Percentiles rank a stretch among this genome's conserved stretches.
These are phyloP conservation scores for Mortierella sp. DNA, from an alignment of 371 early-diverging fungal genomes.

Conservation along the genomic window DNA sequence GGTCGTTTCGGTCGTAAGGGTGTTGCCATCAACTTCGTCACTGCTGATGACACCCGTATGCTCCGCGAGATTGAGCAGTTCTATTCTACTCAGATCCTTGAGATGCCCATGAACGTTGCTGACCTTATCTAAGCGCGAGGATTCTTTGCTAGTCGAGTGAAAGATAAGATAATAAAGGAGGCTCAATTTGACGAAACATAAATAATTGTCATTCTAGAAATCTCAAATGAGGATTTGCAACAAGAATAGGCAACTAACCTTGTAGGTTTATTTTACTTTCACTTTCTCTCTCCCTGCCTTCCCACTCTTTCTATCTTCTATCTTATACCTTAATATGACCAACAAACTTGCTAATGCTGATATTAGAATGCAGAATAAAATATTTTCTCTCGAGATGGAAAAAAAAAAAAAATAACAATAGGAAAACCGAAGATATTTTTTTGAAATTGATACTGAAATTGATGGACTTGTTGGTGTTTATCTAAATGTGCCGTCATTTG, in stretches of 20 bases:
- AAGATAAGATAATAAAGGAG: conserved; percentile 10
- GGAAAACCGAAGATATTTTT: no score
- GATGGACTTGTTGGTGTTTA: not conserved
- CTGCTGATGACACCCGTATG: conserved; percentile 97
- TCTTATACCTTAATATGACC: no score
- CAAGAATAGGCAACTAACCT: no score
- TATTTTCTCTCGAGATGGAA: conserved; percentile 50
- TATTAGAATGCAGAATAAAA: conserved; percentile 39
- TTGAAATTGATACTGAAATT: not conserved
- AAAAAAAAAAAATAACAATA: not conserved
- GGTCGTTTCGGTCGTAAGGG: conserved; percentile 97
- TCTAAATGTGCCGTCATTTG: conserved; percentile 25
- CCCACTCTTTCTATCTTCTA: no score
- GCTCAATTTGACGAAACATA: not conserved
- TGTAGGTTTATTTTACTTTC: no score
- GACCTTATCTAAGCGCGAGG: conserved; percentile 73
- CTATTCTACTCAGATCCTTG: conserved; percentile 97
- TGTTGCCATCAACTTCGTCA: conserved; percentile 95
- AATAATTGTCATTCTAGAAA: no score
- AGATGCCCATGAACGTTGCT: conserved; percentile 94
- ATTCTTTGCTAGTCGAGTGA: conserved; percentile 13
- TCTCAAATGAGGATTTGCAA: no score
- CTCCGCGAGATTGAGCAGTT: conserved; percentile 96
- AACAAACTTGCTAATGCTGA: not conserved
- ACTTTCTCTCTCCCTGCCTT: no score